Evolutionary conservation across 208 protist genomes (phyloP), one percentile per base, ranked within the genome.

Genomic region (Crithidia brevicula): DNA sequence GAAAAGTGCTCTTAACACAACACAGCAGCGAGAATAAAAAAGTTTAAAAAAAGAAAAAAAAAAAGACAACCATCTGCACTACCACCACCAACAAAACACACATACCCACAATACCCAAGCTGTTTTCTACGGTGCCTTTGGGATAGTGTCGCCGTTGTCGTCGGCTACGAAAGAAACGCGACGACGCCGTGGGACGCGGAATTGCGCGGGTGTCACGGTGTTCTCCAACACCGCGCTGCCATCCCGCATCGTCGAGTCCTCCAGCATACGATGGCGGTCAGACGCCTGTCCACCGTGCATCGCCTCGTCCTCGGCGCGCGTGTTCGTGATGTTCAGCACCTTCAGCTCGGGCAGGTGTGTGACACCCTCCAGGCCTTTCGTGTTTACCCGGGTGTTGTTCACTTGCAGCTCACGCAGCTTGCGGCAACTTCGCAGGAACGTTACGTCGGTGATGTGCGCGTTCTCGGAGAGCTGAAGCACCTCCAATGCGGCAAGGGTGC

Each of bases 381-480:
- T 43, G 9, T 68, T 85, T 3, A 92, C 70, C 50, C 56, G 63
- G 15, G 86, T 88, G 68, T 86, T 72, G 50, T 61, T 38, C 13
- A 89, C 60, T 1, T 59, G 65, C 53, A 92, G 28, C 66, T 72
- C 72, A 7, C 71, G 63, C 64, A 92, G 72, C n/a, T 57, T 53
- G 3, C 52, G 56, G 40, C 78, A 85, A 23, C 47, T 45, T 13
- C 51, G 54, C 40, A 92, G 71, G n/a, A 54, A 75, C 4, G 38
- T 71, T n/a, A 89, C 75, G 57, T 83, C 67, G 40, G 75, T 80
- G 42, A 92, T 78, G 52, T 75, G 67, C 7, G 62, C 23, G 43
- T 75, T 77, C 54, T 86, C 82, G 27, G 73, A 77, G 36, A 92
- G 40, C 63, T 88, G 72, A 27, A 92, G 34, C 66, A 57, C 67